Evolutionary conservation across 2,329 filamentous ascomycete genomes (phyloP).

Genomic region (Gaeumannomyces sp.): DNA sequence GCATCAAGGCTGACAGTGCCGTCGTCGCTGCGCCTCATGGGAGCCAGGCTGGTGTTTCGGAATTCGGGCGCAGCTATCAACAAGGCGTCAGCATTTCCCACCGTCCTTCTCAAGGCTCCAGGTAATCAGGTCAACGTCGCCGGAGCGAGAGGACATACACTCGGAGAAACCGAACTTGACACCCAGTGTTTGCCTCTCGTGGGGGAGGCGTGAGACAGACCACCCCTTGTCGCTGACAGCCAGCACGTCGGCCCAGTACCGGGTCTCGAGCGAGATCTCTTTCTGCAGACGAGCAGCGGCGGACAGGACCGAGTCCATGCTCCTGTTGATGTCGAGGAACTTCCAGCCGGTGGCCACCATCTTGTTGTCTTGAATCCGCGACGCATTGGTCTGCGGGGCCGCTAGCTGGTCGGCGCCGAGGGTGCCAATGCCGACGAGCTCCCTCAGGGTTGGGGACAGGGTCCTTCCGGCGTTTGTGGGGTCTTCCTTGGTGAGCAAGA

Average conservation of each 20-base stretch:
- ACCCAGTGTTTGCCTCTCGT: slow-evolving; percentile 66
- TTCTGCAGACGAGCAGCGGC: slow-evolving; percentile 67
- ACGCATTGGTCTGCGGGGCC: slow-evolving; percentile 38
- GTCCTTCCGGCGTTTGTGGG: slow-evolving; percentile 63
- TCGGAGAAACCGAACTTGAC: slow-evolving; percentile 89
- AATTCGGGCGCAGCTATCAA: slow-evolving; percentile 47
- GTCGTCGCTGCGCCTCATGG: slow-evolving; percentile 66
- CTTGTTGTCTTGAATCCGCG: slow-evolving; percentile 48
- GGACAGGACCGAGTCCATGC: slow-evolving; percentile 65
- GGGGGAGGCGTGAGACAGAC: slow-evolving; percentile 73
- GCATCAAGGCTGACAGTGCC: slow-evolving; percentile 71
- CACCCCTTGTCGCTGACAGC: slow-evolving; percentile 78
- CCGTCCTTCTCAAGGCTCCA: slow-evolving; percentile 8
- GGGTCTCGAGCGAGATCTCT: slow-evolving; percentile 73
- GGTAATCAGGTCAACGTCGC: slow-evolving; percentile 15
- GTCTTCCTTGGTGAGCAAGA: slow-evolving; percentile 76
- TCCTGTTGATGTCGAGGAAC: slow-evolving; percentile 67
- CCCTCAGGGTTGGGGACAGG: slow-evolving; percentile 64
- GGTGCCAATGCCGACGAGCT: slow-evolving; percentile 67
- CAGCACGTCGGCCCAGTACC: slow-evolving; percentile 84
- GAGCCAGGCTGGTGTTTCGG: slow-evolving; percentile 69
- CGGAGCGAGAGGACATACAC: slow-evolving; percentile 29
- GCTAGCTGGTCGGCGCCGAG: slow-evolving; percentile 62
- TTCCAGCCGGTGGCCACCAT: slow-evolving; percentile 64
- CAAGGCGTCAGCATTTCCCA: slow-evolving; percentile 14